phyloP scores from a whole-genome alignment of 305 asterid species.

The Fraxinus dipetala region DNA sequence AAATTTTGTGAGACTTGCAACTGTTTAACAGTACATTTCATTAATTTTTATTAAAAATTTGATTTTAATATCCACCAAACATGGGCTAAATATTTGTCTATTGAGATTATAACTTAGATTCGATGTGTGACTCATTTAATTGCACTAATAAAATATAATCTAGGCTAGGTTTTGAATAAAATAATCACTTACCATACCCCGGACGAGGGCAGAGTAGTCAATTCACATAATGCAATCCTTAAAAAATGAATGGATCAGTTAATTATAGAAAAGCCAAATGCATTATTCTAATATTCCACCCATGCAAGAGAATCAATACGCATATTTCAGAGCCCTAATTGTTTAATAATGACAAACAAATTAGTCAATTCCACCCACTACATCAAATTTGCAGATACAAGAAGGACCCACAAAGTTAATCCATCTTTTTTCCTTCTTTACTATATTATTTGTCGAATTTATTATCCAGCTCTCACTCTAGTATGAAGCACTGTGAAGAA shows the following conservation, averaged over 20 bases:
- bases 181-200: too few species aligned
- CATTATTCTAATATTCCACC: conserved; percentile 25
- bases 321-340: conserved; percentile 24
- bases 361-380: conserved; percentile 36
- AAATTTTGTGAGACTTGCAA: too few species aligned
- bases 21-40: background rate
- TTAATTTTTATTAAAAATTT: too few species aligned
- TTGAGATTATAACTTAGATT: background rate
- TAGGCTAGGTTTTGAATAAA: background rate
- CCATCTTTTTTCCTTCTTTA: conserved; percentile 4
- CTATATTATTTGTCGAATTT: conserved; percentile 22
- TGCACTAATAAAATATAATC: background rate
- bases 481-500: conserved; percentile 42
- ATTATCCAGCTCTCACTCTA: conserved; percentile 25
- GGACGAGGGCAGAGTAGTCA: background rate
- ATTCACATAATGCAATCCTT: background rate
- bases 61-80: background rate
- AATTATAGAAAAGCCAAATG: conserved; percentile 3
- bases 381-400: conserved; percentile 47
- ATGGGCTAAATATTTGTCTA: background rate
- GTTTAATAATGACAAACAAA: conserved; percentile 32
- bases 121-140: background rate
- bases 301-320: background rate
- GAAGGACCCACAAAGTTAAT: conserved; percentile 44
- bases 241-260: conserved; percentile 6